Evolutionary conservation across 306 rosid genomes (phyloP).

Genomic region (Lathyrus tuberosus): DNA sequence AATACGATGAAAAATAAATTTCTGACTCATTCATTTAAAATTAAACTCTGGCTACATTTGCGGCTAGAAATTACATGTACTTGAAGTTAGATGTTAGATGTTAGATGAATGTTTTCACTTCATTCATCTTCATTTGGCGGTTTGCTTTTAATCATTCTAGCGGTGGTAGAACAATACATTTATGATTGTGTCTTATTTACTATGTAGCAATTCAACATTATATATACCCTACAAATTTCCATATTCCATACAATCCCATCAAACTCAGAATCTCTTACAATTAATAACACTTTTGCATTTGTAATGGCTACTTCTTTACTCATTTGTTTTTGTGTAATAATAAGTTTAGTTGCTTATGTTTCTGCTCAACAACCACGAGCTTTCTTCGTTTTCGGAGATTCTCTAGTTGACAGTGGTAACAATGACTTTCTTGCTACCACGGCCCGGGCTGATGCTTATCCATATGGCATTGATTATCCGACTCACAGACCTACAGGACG

Average conservation of each 20-base stretch:
- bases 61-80: constrained; percentile 45
- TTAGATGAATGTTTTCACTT: constrained; percentile 4
- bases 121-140: constrained; percentile 38
- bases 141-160: constrained; percentile 45
- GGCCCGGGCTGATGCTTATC: constrained; percentile 74
- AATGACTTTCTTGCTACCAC: constrained; percentile 77
- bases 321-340: constrained; percentile 10
- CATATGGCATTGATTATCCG: constrained; percentile 84
- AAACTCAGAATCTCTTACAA: not conserved
- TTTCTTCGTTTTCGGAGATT: constrained; percentile 85
- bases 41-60: constrained; percentile 25
- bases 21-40: not conserved
- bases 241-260: too few relatives aligned
- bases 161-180: constrained; percentile 50
- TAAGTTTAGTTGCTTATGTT: constrained; percentile 35
- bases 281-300: not conserved
- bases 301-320: constrained; percentile 23
- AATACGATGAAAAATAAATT: not conserved
- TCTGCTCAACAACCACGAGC: constrained; percentile 50
- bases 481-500: constrained; percentile 78
- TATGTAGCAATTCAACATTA: constrained; percentile 6
- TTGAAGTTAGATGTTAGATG: constrained; percentile 28
- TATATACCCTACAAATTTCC: constrained; percentile 4
- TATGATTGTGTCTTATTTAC: constrained; percentile 13
- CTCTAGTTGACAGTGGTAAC: constrained; percentile 88